These are phyloP conservation scores for Alternaria viburni DNA, from an alignment of 2,329 filamentous ascomycete genomes.

Conservation along the genomic window DNA sequence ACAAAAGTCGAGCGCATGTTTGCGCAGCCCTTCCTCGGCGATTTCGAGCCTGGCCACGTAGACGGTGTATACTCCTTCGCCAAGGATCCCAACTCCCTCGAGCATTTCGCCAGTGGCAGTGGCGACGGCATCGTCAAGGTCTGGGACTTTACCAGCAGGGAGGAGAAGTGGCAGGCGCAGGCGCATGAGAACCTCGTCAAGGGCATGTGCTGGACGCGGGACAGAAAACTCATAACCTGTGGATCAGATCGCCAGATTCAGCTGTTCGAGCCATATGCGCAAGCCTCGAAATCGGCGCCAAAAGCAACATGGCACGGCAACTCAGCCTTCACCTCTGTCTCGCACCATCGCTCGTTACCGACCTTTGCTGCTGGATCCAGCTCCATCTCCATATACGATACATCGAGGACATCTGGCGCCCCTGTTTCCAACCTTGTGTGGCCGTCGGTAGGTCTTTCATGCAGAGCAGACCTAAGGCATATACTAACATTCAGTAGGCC, in stretches of 20 bases:
- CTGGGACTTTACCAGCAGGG: conserved; percentile 77
- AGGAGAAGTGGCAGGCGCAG: conserved; percentile 77
- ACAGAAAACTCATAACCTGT: conserved; percentile 84
- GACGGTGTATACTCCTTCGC: conserved; percentile 70
- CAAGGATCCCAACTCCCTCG: conserved; percentile 56
- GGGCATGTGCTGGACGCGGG: conserved; percentile 85
- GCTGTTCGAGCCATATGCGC: conserved; percentile 87
- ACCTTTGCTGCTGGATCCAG: conserved; percentile 81
- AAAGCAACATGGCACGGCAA: conserved; percentile 83
- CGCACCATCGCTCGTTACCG: conserved; percentile 79
- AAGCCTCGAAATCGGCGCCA: conserved; percentile 70
- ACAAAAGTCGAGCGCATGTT: conserved; percentile 96
- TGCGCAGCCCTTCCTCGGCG: conserved; percentile 79
- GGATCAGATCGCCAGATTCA: conserved; percentile 87
- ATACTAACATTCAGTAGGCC: conserved; percentile 45
- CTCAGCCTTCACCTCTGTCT: conserved; percentile 81
- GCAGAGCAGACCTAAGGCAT: background rate
- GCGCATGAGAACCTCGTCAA: conserved; percentile 96
- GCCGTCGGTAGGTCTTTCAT: conserved; percentile 65
- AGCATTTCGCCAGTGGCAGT: conserved; percentile 50
- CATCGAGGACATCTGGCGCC: conserved; percentile 76
- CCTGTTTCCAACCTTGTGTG: conserved; percentile 83
- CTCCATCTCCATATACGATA: conserved; percentile 86
- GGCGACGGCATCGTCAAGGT: conserved; percentile 92
- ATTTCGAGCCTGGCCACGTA: conserved; percentile 88